phyloP scores from a whole-genome alignment of 2,329 filamentous ascomycete species.

The Chrysoporthe deuterocubensis region DNA sequence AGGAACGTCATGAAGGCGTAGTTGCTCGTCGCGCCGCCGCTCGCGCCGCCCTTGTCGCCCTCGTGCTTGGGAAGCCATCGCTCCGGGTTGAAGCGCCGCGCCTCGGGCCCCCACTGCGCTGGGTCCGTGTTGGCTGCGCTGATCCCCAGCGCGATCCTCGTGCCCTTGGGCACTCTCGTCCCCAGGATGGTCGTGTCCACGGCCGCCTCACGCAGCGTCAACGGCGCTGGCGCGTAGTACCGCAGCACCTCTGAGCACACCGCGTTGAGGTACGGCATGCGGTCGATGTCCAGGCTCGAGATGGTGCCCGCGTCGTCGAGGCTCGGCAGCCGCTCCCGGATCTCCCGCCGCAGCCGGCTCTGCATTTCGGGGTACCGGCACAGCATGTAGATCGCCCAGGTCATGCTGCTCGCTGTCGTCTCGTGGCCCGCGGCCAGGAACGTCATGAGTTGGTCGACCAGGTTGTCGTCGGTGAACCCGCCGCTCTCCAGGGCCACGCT shows the following conservation, averaged over 20 bases:
- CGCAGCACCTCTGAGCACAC: slow-evolving; percentile 80
- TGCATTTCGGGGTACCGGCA: slow-evolving; percentile 69
- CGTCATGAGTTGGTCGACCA: slow-evolving; percentile 90
- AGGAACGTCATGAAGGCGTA: slow-evolving; percentile 82
- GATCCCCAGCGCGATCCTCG: slow-evolving; percentile 66
- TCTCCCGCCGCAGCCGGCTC: slow-evolving; percentile 67
- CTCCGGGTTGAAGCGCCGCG: slow-evolving; percentile 76
- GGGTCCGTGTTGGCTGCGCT: slow-evolving; percentile 72
- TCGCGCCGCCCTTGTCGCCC: slow-evolving; percentile 52
- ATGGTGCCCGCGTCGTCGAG: slow-evolving; percentile 46
- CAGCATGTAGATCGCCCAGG: slow-evolving; percentile 77
- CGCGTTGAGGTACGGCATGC: slow-evolving; percentile 78
- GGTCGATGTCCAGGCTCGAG: slow-evolving; percentile 65
- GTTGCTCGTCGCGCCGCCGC: slow-evolving; percentile 75
- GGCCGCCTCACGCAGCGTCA: slow-evolving; percentile 69
- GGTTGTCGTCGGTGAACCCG: slow-evolving; percentile 74
- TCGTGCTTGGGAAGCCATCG: slow-evolving; percentile 64
- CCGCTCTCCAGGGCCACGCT: slow-evolving; percentile 79
- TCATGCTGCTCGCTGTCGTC: slow-evolving; percentile 75
- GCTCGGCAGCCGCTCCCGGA: slow-evolving; percentile 64
- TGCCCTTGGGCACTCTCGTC: slow-evolving; percentile 70
- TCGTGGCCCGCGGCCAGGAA: slow-evolving; percentile 84
- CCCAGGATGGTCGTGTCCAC: slow-evolving; percentile 68
- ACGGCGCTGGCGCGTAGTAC: slow-evolving; percentile 70
- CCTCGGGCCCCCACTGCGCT: slow-evolving; percentile 77